Conservation (phyloP, 2,329 filamentous ascomycete genomes). For the Dryadomyces quercus-mongolicae region DNA sequence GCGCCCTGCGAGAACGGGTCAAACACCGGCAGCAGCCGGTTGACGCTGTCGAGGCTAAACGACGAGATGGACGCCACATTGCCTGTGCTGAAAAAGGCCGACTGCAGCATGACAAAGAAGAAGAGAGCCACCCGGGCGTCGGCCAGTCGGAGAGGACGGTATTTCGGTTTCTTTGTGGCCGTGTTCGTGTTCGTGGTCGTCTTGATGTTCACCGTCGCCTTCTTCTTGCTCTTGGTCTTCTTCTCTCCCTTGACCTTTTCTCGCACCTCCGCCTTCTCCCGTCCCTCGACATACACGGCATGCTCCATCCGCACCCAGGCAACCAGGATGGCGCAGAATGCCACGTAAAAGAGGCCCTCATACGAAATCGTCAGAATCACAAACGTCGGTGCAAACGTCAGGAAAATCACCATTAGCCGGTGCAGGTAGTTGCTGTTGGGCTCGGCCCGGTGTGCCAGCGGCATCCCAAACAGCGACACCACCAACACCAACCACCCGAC, state of each 20-base stretch:
- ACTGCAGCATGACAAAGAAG: slow-evolving; percentile 90
- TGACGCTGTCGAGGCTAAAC: slow-evolving; percentile 86
- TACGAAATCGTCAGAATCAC: slow-evolving; percentile 96
- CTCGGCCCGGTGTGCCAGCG: slow-evolving; percentile 67
- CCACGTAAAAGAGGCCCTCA: slow-evolving; percentile 90
- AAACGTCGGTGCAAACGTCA: slow-evolving; percentile 86
- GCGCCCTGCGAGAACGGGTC: slow-evolving; percentile 87
- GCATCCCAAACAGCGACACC: slow-evolving; percentile 57
- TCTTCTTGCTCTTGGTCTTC: neutral
- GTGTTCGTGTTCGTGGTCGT: neutral
- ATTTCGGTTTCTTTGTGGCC: slow-evolving; percentile 9
- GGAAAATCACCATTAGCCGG: slow-evolving; percentile 75
- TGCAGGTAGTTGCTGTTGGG: slow-evolving; percentile 85
- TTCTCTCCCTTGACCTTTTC: neutral
- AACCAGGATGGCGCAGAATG: slow-evolving; percentile 70
- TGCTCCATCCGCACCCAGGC: slow-evolving; percentile 91
- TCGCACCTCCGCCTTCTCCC: neutral
- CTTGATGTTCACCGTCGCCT: neutral
- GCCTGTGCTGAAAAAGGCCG: slow-evolving; percentile 92
- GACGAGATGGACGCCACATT: slow-evolving; percentile 91
- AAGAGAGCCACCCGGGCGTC: slow-evolving; percentile 85
- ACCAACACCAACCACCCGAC: slow-evolving; percentile 71
- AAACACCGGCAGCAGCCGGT: slow-evolving; percentile 79
- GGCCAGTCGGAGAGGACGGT: slow-evolving; percentile 62
- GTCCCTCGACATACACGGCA: slow-evolving; percentile 40